These are phyloP conservation scores for Apiospora saccharicola DNA, from an alignment of 2,329 filamentous ascomycete species.

Conservation along the genomic window DNA sequence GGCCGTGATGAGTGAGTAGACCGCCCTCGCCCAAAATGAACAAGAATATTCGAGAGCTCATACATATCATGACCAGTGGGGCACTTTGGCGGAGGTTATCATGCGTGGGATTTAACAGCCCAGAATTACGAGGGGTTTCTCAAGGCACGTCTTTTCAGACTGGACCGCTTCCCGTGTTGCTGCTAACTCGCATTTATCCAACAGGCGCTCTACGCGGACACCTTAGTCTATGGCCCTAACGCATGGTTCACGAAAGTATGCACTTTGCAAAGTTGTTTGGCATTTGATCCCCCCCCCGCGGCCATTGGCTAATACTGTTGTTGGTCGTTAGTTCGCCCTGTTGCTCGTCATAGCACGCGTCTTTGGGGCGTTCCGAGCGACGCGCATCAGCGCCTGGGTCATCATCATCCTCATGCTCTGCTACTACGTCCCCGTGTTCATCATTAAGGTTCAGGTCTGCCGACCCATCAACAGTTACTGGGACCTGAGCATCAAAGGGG, in stretches of 20 bases:
- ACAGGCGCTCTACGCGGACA: slow-evolving; percentile 17
- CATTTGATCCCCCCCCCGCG: not conserved
- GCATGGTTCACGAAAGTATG: slow-evolving; percentile 23
- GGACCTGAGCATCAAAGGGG: not conserved
- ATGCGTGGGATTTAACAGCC: slow-evolving; percentile 5
- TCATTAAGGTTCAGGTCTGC: slow-evolving; percentile 20
- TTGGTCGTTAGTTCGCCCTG: not conserved
- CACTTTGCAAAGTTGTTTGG: not conserved
- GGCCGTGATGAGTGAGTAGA: slow-evolving; percentile 10
- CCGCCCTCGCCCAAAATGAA: not conserved
- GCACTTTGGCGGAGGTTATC: slow-evolving; percentile 11
- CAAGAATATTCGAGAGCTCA: not conserved
- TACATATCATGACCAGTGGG: not conserved
- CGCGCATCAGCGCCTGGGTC: slow-evolving; percentile 13
- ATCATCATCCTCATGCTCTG: slow-evolving; percentile 13
- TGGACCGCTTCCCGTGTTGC: no score
- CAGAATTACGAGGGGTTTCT: slow-evolving; percentile 20
- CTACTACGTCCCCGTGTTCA: slow-evolving; percentile 20
- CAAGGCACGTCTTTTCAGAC: not conserved
- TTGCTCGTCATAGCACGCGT: slow-evolving; percentile 20
- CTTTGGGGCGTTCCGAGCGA: slow-evolving; percentile 12
- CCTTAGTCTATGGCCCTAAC: slow-evolving; percentile 9
- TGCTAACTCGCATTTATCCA: not conserved
- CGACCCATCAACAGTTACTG: slow-evolving; percentile 10
- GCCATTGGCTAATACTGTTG: not conserved